Percentiles rank a stretch among this genome's conserved stretches.
Conservation (phyloP, 805 yeast species). For the Zygosaccharomyces kombuchaensis region DNA sequence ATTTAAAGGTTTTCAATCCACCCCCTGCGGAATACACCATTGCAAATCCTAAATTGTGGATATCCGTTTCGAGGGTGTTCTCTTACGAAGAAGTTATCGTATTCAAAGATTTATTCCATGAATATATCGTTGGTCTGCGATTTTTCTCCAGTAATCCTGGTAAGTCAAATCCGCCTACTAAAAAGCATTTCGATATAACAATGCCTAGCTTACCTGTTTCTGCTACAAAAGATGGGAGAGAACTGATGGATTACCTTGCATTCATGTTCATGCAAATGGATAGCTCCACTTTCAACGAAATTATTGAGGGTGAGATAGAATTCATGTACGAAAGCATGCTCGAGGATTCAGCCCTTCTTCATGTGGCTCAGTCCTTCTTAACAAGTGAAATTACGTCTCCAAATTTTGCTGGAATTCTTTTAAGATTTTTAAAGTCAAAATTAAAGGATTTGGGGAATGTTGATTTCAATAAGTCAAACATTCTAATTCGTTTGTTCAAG, state of each 20-base stretch:
- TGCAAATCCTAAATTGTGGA: conserved; percentile 61
- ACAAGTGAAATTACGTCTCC: conserved; percentile 95
- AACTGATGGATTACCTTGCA: conserved; percentile 91
- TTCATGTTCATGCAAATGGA: conserved; percentile 91
- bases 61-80: conserved; percentile 78
- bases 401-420: conserved; percentile 78
- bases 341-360: conserved; percentile 78
- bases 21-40: conserved; percentile 57
- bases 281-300: conserved; percentile 92
- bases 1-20: conserved; percentile 85
- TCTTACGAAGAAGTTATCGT: conserved; percentile 78
- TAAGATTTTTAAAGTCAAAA: conserved; percentile 69
- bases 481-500: conserved; percentile 81
- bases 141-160: conserved; percentile 55
- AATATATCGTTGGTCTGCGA: conserved; percentile 74
- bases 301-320: conserved; percentile 74
- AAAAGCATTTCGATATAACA: conserved; percentile 52
- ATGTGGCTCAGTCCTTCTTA: conserved; percentile 87
- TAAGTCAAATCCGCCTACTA: conserved; percentile 26
- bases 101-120: conserved; percentile 71
- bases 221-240: conserved; percentile 89
- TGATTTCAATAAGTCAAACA: conserved; percentile 70
- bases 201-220: conserved; percentile 83
- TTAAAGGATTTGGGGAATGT: conserved; percentile 76
- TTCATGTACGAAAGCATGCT: conserved; percentile 74